Evolutionary conservation across 2,329 filamentous ascomycete genomes (phyloP), one percentile per base, ranked within the genome.

Genomic region (Sporothrix schenckii): DNA sequence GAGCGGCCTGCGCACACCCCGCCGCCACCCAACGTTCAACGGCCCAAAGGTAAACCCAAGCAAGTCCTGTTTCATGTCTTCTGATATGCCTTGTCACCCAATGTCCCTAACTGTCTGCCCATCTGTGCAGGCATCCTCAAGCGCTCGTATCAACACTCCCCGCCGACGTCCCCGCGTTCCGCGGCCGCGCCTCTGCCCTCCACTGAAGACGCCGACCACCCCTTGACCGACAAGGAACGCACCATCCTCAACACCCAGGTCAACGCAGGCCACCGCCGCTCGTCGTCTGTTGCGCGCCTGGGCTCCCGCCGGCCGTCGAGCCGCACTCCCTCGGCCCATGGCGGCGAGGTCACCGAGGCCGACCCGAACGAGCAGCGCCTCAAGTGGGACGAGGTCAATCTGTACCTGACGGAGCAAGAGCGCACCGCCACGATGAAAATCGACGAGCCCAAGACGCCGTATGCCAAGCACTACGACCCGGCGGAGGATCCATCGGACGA

Each of bases 381-480:
- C 75, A 97, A 97, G 83, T 99, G 95, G 95, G 95, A 99, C 80
- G 95, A 99, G 83, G 95, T 92, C 60, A 99, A 99, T 78, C 87
- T 99, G 44, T 99, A 97, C 81, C 87, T 99, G 68, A 95, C 95
- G 9, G 95, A 99, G 82, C 94, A 98, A 81, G 93, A 98, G 81
- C 94, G 92, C 81, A 93, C 90, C 72, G 91, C 91, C 73, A 97
- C 94, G 71, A 99, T 99, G 95, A 99, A 98, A 85, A 99, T 99
- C 74, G 92, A 93, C 75, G 95, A 99, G 83, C 95, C 95, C 72
- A 99, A 99, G 86, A 99, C 95, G 9, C 95, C 95, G 4, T 99
- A 94, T 79, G 95, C 93, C 49, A 91, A 91, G 77, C 92, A 93
- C 77, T 97, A 97, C 80, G 92, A 98, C 77, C 93, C 94, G 4